Base-by-base conservation (phyloP, 2,329 filamentous ascomycete species). In the Nigrograna mackinnonii region DNA sequence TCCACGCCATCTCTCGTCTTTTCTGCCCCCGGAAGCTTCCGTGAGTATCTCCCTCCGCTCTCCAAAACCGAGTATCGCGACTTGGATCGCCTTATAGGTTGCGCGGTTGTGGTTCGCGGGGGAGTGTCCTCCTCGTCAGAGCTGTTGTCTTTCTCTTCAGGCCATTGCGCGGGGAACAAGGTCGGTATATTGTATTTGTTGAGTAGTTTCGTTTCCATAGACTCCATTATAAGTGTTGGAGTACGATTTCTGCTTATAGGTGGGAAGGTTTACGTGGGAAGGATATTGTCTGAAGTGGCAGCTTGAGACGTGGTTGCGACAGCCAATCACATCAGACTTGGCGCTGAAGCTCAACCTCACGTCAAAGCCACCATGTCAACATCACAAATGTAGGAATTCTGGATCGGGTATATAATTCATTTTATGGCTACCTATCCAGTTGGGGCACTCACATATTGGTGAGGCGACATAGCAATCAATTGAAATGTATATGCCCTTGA, bases 111-210 rank as follows among this genome's bases (percentile, higher is more conserved):
- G 7, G 47, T 39, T 31, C 39, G 41, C 11, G 46, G 33, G 34
- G 39, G 36, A 16, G 34, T 34, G 21, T 60, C 54, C 41, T 70
- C 68, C 16, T 62, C 67, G 80, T 85, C 35, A 75, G 80, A 66
- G 60, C 81, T 83, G 42, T 85, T 80, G 54, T 92, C 85, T 66
- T 90, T 85, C 58, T 95, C 87, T 36, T 83, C 76, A 1, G 92
- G 92, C 92, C 92, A 97, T 76, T 89, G 84, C 24, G 82, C 80
- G 2, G 92, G 92, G 67, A 84, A 91, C 16, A 88, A 77, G 12
- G 79, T 88, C 31, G 86, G 79, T 36, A 97, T 80, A 67, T 91
- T 88, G 74, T 97, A 97, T 73, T 95, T 91, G 57, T 91, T 91
- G 58, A 94, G 83, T 41, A 97, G 82, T 34, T 81, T 84, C 48